Percentiles rank a stretch among this genome's conserved stretches.
Conservation (phyloP, 805 yeast genomes). For the Torulaspora quercuum region DNA sequence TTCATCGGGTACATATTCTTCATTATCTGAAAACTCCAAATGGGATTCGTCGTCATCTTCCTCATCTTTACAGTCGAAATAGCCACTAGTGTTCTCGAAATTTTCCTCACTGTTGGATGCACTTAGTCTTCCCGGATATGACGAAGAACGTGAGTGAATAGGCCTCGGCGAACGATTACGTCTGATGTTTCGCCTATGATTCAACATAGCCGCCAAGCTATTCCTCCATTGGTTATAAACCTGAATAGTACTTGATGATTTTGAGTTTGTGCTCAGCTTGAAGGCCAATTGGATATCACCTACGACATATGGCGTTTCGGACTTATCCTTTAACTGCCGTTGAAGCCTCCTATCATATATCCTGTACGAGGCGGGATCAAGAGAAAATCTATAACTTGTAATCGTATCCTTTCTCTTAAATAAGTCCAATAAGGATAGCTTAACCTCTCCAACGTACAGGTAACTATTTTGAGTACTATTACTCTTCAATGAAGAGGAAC, state of each 20-base stretch:
- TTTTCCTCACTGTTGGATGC: constrained; percentile 2
- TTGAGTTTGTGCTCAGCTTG: constrained; percentile 18
- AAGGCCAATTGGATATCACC: constrained; percentile 31
- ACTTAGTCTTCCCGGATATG: background rate
- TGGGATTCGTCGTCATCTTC: constrained; percentile 16
- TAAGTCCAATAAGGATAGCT: constrained; percentile 28
- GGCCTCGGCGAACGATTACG: constrained; percentile 1
- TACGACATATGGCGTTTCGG: constrained; percentile 14
- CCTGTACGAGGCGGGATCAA: constrained; percentile 27
- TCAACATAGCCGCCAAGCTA: constrained; percentile 11
- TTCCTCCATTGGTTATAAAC: constrained; percentile 27
- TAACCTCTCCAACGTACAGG: constrained; percentile 34
- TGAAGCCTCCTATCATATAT: constrained; percentile 25
- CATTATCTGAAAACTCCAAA: constrained; percentile 15
- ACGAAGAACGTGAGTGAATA: constrained; percentile 1
- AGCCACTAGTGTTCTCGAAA: constrained; percentile 2
- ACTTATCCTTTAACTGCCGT: constrained; percentile 12
- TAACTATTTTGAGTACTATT: constrained; percentile 16
- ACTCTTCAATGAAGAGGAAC: background rate
- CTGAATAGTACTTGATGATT: constrained; percentile 20
- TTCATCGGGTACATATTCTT: constrained; percentile 10
- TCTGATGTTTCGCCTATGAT: constrained; percentile 9
- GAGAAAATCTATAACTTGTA: constrained; percentile 22
- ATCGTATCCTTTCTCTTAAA: constrained; percentile 22
- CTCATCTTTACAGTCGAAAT: constrained; percentile 7